Evolutionary conservation across 176 grass and related monocot species (phyloP).

Genomic region (Carex pumila): DNA sequence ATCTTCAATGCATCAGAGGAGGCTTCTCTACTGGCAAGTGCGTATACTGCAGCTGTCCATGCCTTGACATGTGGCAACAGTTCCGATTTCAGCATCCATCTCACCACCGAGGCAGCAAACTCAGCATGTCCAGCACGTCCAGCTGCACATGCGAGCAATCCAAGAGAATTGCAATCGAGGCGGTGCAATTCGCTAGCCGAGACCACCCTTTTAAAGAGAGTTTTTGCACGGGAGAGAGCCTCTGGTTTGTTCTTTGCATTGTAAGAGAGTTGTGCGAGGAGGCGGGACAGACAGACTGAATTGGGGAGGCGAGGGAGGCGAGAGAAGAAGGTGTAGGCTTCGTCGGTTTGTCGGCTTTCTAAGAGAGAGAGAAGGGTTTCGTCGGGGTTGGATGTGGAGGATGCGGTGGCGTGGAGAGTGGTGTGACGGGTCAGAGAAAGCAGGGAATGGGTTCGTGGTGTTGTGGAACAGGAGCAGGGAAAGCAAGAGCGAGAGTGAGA

Average conservation of each 20-base stretch:
- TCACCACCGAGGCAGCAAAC: conserved; percentile 46
- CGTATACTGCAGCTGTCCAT: conserved; percentile 60
- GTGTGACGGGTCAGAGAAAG: background rate
- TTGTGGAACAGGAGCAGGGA: background rate
- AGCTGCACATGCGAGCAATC: conserved; percentile 55
- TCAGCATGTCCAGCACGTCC: conserved; percentile 30
- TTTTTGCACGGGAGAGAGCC: conserved; percentile 42
- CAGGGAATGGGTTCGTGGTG: background rate
- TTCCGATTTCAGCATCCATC: conserved; percentile 53
- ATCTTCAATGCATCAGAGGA: conserved; percentile 47
- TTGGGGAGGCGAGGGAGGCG: conserved; percentile 34
- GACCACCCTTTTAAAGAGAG: conserved; percentile 49
- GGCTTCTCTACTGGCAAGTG: conserved; percentile 31
- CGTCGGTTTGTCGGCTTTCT: conserved; percentile 47
- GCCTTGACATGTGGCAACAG: conserved; percentile 74
- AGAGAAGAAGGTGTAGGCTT: conserved; percentile 54
- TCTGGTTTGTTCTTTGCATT: background rate
- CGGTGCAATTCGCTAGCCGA: conserved; percentile 31
- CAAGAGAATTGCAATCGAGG: conserved; percentile 76
- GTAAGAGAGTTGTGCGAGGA: conserved; percentile 76
- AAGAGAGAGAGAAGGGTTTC: conserved; percentile 47
- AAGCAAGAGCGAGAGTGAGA: background rate
- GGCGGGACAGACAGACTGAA: conserved; percentile 56
- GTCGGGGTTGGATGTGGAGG: conserved; percentile 14
- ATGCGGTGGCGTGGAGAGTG: background rate